phyloP scores from a whole-genome alignment of 306 rosid species.

The Cicer judaicum region DNA sequence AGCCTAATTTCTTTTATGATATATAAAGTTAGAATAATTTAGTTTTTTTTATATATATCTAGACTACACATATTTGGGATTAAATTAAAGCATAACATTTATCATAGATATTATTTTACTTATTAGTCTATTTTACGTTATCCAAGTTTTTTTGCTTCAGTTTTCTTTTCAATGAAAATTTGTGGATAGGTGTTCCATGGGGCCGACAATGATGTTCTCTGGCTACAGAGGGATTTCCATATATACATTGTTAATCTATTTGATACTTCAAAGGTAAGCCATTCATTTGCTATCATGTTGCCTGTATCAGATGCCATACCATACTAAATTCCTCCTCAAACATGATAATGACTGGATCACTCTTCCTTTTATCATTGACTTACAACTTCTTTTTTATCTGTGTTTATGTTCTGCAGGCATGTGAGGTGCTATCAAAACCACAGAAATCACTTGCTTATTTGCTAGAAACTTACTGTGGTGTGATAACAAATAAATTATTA shows the following conservation, averaged over 20 bases:
- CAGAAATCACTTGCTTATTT: constrained; percentile 92
- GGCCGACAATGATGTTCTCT: constrained; percentile 86
- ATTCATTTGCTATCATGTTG: constrained; percentile 16
- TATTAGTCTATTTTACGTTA: constrained; percentile 7
- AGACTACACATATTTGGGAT: constrained; percentile 5
- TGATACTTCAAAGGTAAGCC: constrained; percentile 86
- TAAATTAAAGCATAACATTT: constrained; percentile 1
- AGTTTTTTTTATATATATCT: not conserved
- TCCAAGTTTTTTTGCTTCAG: constrained; percentile 11
- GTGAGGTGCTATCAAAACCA: constrained; percentile 87
- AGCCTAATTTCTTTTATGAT: constrained; percentile 11
- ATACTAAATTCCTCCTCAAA: constrained; percentile 7
- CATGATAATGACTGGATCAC: constrained; percentile 16
- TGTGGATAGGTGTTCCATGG: constrained; percentile 91
- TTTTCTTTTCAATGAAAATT: constrained; percentile 36
- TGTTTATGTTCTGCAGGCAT: constrained; percentile 70
- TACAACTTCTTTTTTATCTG: constrained; percentile 19
- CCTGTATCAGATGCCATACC: constrained; percentile 19
- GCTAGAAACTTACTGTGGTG: constrained; percentile 87
- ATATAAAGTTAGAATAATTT: constrained; percentile 9
- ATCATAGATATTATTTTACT: constrained; percentile 10
- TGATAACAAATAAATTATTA: constrained; percentile 79
- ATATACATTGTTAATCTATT: constrained; percentile 84
- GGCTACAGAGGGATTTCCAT: constrained; percentile 97
- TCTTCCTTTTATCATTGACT: constrained; percentile 34